Base-by-base conservation (phyloP, 257 asterid genomes). In the Cordia subcordata region DNA sequence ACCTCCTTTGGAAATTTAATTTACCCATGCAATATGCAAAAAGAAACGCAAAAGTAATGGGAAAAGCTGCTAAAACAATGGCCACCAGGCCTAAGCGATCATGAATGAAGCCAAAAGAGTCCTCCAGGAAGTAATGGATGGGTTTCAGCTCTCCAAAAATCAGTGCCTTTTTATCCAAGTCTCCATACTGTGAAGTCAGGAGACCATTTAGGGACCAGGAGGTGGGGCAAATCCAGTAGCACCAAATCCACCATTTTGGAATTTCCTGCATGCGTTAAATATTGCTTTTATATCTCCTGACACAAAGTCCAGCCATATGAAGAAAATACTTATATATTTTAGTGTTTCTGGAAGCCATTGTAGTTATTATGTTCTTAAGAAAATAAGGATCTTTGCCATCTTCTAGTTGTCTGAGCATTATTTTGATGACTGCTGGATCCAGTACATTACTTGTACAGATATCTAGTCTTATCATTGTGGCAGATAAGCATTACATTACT, bases 191-290 rank as follows among this genome's bases (percentile, higher is more conserved):
- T 4, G 58, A 22, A 35, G 40, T 21, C 15, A 53, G 38, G n/a
- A 53, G 38, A 23, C 39, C 49, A 14, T 40, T 57, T 17, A 57
- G 47, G 49, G 49, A 16, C 61, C 49, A 57, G 15, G 32, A 17
- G 13, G 16, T 18, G 12, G 61, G 61, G 49, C 47, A 35, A 35
- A 57, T 11, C 49, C 33, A 57, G 49, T 57, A 57, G 12, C 47
- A 57, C 61, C 61, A 57, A 14, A 57, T 38, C 61, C 49, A 57
- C 49, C 49, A 57, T 8, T 17, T 57, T 1, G 61, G 61, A 38
- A 57, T 42, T 42, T 42, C 14, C 47, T 42, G 47, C 47, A 42
- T 10, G 4, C 15, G 6, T 27, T 27, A 27, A 27, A 1, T 27
- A 27, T 27, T 27, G 35, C 35, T 27, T 27, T 27, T 27, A 27